Conservation (phyloP, 148 eudicot species). For the Rhododendron vialii region DNA sequence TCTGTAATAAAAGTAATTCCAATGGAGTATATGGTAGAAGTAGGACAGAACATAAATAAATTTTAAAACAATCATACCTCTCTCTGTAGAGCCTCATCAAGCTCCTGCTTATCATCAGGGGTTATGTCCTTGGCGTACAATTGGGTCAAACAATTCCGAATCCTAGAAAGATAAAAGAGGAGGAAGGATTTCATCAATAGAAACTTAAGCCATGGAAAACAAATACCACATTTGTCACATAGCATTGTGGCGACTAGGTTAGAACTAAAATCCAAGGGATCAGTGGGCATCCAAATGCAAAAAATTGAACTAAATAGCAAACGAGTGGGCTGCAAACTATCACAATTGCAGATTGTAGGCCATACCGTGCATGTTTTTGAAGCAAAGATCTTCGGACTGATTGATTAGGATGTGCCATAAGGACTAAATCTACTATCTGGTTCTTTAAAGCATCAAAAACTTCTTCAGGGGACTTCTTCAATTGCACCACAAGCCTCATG, state of each 20-base stretch:
- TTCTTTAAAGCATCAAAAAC: slow-evolving; percentile 88
- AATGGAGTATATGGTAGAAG: too few relatives aligned
- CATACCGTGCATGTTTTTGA: slow-evolving; percentile 94
- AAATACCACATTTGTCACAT: too few relatives aligned
- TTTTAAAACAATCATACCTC: slow-evolving; percentile 36
- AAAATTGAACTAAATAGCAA: too few relatives aligned
- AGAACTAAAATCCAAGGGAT: too few relatives aligned
- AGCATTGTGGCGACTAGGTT: too few relatives aligned
- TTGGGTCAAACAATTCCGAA: slow-evolving; percentile 78
- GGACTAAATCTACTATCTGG: slow-evolving; percentile 62
- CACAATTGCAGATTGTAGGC: background rate
- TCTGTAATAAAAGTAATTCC: too few relatives aligned
- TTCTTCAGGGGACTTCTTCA: slow-evolving; percentile 14
- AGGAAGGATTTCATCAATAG: too few relatives aligned
- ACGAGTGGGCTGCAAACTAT: background rate
- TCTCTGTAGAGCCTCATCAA: slow-evolving; percentile 92
- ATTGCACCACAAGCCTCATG: slow-evolving; percentile 22
- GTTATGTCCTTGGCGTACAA: slow-evolving; percentile 82
- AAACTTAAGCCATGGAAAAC: too few relatives aligned
- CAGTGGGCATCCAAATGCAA: too few relatives aligned
- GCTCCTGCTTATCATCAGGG: slow-evolving; percentile 92
- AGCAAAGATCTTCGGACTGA: slow-evolving; percentile 33
- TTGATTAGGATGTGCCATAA: slow-evolving; percentile 9
- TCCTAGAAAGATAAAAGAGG: slow-evolving; percentile 29
- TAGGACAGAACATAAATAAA: too few relatives aligned